Percentiles rank a stretch among this genome's conserved stretches.
These are phyloP conservation scores for Flaveria brownii DNA, from an alignment of 129 eudicot species.

Conservation along the genomic window DNA sequence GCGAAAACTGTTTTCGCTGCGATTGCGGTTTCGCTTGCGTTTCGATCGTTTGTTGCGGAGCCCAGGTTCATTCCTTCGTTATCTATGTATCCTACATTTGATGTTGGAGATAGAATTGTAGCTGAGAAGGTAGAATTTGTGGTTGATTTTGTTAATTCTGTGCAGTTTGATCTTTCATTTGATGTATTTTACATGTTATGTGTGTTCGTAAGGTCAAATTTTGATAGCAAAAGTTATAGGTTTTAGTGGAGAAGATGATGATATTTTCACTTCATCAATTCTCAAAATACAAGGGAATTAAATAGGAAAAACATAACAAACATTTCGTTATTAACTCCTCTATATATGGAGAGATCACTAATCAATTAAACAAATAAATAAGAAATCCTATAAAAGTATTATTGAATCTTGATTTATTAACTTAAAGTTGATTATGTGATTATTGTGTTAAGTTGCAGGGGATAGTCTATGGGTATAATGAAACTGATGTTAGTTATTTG, in stretches of 20 bases:
- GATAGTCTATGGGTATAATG: not conserved
- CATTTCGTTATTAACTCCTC: too few species aligned
- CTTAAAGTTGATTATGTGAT: not conserved
- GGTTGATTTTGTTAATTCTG: not conserved
- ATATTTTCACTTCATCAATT: too few species aligned
- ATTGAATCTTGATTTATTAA: not conserved
- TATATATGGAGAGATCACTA: too few species aligned
- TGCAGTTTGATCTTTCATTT: not conserved
- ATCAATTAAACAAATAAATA: too few species aligned
- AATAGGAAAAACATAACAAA: too few species aligned
- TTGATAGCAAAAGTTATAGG: not conserved
- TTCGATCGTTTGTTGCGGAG: slow-evolving; percentile 90
- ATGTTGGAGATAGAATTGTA: slow-evolving; percentile 89
- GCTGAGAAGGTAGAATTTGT: slow-evolving; percentile 77
- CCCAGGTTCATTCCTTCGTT: slow-evolving; percentile 94
- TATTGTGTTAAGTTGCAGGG: not conserved
- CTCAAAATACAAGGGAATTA: too few species aligned
- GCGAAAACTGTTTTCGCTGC: slow-evolving; percentile 88
- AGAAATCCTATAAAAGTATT: too few species aligned
- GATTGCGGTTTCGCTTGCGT: slow-evolving; percentile 79
- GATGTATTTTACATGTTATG: not conserved
- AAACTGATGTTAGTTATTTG: not conserved
- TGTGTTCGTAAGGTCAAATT: not conserved
- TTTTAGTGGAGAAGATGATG: too few species aligned
- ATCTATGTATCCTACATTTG: slow-evolving; percentile 98